Base-by-base conservation (phyloP, 345 rosid species). In the Eutrema heterophyllum region DNA sequence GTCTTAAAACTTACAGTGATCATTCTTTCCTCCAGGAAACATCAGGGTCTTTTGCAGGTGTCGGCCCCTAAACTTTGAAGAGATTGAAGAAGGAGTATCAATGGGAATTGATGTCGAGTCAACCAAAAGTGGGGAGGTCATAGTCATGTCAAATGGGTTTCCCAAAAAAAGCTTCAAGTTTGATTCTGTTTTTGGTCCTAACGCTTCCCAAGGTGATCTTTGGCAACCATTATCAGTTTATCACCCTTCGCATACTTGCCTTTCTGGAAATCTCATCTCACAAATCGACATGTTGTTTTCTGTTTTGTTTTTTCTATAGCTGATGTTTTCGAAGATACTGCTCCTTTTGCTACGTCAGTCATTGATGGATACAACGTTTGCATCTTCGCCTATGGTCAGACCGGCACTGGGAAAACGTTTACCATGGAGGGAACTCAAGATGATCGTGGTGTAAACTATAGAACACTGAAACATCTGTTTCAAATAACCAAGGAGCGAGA, bases 331-430 rank as follows among this genome's bases (percentile, higher is more conserved):
- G 80, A 87, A 86, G 99, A 88, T 66, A 92, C 97, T 35, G 94
- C 92, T 59, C 85, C 97, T 64, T 86, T 95, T 77, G 94, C 92
- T 16, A 84, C 87, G 44, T 95, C 97, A 10, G 96, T 95, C 46
- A 82, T 95, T 73, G 99, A 95, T 86, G 99, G 99, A 30, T 92
- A 85, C 87, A 92, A 95, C 69, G 99, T 87, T 14, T 95, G 97
- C 78, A 87, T 95, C 63, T 95, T 90, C 58, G 97, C 97, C 64
- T 90, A 95, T 76, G 97, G 99, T 41, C 99, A 95, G 81, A 95
- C 99, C 44, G 99, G 99, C 58, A 88, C 94, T 4, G 92, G 97
- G 13, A 95, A 95, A 78, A 92, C 97, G 53, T 95, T 86, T 71
- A 92, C 97, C 33, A 95, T 92, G 99, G 97, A 95, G 67, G 97